Percentiles rank a stretch among this genome's conserved stretches.
These are phyloP conservation scores for Amphicarpaea edgeworthii DNA, from an alignment of 306 rosid species.

Conservation along the genomic window DNA sequence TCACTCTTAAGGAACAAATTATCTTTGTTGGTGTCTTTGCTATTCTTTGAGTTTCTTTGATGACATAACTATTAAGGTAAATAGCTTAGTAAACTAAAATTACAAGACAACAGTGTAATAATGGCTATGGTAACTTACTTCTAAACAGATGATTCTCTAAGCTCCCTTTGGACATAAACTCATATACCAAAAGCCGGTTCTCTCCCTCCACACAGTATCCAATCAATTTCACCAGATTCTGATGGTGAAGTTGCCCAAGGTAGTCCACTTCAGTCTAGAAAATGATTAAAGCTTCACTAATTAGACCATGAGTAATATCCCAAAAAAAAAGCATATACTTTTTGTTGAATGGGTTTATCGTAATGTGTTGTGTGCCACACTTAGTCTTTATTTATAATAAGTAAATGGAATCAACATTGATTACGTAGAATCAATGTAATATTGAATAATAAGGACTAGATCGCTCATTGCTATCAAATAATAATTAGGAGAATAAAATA, in stretches of 20 bases:
- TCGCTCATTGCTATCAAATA: too few relatives aligned
- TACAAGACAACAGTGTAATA: neutral
- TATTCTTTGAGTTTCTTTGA: conserved; percentile 2
- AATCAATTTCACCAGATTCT: conserved; percentile 79
- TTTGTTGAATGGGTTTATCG: too few relatives aligned
- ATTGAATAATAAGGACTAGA: too few relatives aligned
- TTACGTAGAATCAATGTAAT: too few relatives aligned
- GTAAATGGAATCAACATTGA: too few relatives aligned
- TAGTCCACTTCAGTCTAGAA: conserved; percentile 90
- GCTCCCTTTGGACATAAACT: conserved; percentile 91
- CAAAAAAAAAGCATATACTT: conserved; percentile 10
- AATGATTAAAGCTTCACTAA: conserved; percentile 42
- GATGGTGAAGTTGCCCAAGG: conserved; percentile 88
- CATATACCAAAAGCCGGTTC: conserved; percentile 83
- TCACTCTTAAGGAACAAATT: conserved; percentile 5
- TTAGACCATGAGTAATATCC: conserved; percentile 33
- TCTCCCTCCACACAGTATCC: conserved; percentile 91
- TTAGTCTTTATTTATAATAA: too few relatives aligned
- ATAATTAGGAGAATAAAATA: too few relatives aligned
- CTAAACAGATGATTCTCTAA: conserved; percentile 92
- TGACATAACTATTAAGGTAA: neutral
- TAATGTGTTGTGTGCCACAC: too few relatives aligned
- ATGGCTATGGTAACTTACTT: conserved; percentile 60
- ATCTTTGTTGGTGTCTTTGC: neutral
- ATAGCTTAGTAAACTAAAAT: conserved; percentile 3